These are phyloP conservation scores for Handroanthus guayacan DNA, from an alignment of 257 asterid genomes.

Conservation along the genomic window DNA sequence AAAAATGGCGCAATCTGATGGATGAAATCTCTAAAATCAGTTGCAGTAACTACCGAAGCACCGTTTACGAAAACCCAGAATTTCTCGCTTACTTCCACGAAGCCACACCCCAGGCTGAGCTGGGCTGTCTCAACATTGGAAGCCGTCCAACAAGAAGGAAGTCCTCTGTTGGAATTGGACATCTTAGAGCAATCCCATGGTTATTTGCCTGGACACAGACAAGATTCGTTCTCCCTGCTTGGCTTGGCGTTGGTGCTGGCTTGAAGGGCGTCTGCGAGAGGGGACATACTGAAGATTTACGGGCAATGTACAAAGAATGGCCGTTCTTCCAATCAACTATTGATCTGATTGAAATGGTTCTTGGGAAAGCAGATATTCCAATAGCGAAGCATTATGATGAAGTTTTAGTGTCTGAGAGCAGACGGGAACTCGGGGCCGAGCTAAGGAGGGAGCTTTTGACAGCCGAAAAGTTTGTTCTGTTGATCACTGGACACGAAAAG, in stretches of 20 bases:
- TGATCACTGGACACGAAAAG: conserved; percentile 83
- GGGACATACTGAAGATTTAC: conserved; percentile 77
- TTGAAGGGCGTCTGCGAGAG: conserved; percentile 77
- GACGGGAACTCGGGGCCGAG: conserved; percentile 74
- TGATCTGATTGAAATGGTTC: conserved; percentile 93
- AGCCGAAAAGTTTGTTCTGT: conserved; percentile 69
- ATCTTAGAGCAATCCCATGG: conserved; percentile 95
- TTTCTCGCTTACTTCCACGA: conserved; percentile 89
- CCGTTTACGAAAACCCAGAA: conserved; percentile 87
- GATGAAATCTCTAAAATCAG: conserved; percentile 87
- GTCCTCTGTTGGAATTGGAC: conserved; percentile 71
- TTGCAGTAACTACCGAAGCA: conserved; percentile 70
- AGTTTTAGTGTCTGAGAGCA: conserved; percentile 73
- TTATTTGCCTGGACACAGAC: conserved; percentile 98
- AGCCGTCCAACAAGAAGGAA: conserved; percentile 94
- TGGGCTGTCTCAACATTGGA: conserved; percentile 90
- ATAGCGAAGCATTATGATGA: conserved; percentile 90
- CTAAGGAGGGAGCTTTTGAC: conserved; percentile 78
- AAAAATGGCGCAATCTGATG: conserved; percentile 91
- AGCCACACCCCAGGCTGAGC: conserved; percentile 98
- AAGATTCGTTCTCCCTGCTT: conserved; percentile 89
- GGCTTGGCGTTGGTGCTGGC: conserved; percentile 99
- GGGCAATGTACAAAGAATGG: conserved; percentile 94
- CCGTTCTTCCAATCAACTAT: conserved; percentile 90
- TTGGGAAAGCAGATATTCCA: conserved; percentile 86